Base-by-base conservation (phyloP, 2,329 filamentous ascomycete species). In the Diaporthe destruens region DNA sequence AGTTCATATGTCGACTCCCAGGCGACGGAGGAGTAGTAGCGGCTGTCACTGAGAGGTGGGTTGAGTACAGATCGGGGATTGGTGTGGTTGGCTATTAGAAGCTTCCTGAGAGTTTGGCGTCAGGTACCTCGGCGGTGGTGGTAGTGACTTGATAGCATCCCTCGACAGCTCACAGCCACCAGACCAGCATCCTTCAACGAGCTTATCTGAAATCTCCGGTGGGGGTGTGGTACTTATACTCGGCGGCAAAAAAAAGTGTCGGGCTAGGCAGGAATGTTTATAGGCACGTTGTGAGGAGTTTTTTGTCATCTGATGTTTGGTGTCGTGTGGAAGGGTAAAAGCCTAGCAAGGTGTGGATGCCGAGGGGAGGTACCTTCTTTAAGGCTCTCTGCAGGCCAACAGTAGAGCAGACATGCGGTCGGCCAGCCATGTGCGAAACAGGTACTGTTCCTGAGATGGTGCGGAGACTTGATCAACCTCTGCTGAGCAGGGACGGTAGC, bases 401-500 rank as follows among this genome's bases (percentile, higher is more conserved):
- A 80, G 80, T 82, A 82, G 86, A 85, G 84, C 85, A 85, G 80
- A 80, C 80, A 81, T 81, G 81, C 80, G 81, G 85, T 83, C 84
- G 82, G 81, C 82, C 61, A 66, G 61, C 61, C 82, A 83, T 84
- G 82, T 83, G 80, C 83, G 82, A 85, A 84, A 86, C 83, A 77
- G 79, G 80, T 83, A 82, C 81, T 80, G 85, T 86, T 84, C 83
- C 84, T 83, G 82, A 83, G 80, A 79, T 77, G 75, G 79, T 81
- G 81, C 80, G 82, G 82, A 82, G 81, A 80, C 80, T 80, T 77
- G 79, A 79, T 80, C 81, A 80, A 82, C 82, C 81, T 84, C 83
- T 84, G 83, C 79, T 83, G 81, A 83, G 83, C 82, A 80, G 83
- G 83, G 84, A 85, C 83, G 82, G 84, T 83, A 85, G 85, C 84